Conservation (phyloP, 768 basidiomycete genomes). For the Chalciporus sphaerocephalus region DNA sequence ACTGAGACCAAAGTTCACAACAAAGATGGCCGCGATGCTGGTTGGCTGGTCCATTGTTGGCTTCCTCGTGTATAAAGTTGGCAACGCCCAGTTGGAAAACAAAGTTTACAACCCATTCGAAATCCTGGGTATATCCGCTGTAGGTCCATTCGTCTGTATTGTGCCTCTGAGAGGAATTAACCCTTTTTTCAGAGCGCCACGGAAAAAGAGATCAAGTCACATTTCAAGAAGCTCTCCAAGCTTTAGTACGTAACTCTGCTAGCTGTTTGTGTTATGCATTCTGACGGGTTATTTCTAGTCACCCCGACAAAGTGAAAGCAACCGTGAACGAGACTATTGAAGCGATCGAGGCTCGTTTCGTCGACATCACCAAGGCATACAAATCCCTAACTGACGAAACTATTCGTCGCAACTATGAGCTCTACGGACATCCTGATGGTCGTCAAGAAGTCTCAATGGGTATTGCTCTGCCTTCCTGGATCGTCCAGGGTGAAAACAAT, state of each 20-base stretch:
- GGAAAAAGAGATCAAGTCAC: slow-evolving; percentile 92
- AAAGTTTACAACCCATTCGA: slow-evolving; percentile 92
- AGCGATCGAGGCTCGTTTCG: slow-evolving; percentile 79
- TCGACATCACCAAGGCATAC: slow-evolving; percentile 95
- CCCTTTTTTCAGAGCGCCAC: slow-evolving; percentile 45
- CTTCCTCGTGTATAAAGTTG: slow-evolving; percentile 62
- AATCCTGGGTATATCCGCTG: slow-evolving; percentile 75
- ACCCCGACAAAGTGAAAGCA: slow-evolving; percentile 93
- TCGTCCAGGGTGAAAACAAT: slow-evolving; percentile 88
- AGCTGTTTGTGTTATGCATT: background rate
- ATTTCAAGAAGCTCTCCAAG: slow-evolving; percentile 88
- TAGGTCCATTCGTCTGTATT: slow-evolving; percentile 32
- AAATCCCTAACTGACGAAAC: slow-evolving; percentile 92
- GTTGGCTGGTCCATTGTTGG: slow-evolving; percentile 74
- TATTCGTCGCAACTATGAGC: slow-evolving; percentile 83
- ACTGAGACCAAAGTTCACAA: slow-evolving; percentile 45
- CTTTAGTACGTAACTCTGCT: slow-evolving; percentile 56
- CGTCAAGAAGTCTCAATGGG: slow-evolving; percentile 93
- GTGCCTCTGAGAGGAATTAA: background rate
- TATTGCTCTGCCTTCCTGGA: slow-evolving; percentile 91
- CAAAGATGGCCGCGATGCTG: slow-evolving; percentile 51
- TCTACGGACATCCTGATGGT: slow-evolving; percentile 94
- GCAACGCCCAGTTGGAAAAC: slow-evolving; percentile 50
- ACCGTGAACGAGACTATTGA: slow-evolving; percentile 82
- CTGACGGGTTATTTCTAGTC: slow-evolving; percentile 45